Evolutionary conservation across 1,284 basidiomycete genomes (phyloP).

Genomic region (Puccinia horiana): DNA sequence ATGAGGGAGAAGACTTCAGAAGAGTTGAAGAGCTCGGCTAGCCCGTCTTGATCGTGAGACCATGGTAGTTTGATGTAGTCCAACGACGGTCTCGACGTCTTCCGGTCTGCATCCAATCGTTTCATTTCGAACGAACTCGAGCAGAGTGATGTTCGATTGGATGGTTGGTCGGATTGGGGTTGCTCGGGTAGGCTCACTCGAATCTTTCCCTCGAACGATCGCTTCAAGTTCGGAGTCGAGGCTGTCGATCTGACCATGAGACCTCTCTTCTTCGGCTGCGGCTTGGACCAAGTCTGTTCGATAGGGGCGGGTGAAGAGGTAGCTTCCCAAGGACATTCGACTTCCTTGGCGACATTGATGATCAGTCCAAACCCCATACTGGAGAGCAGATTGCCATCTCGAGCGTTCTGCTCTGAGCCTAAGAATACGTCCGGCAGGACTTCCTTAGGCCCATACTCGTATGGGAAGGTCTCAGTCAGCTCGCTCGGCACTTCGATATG

Average conservation of each 20-base stretch:
- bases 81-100: slow-evolving; percentile 66
- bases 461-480: slow-evolving; percentile 63
- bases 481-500: slow-evolving; percentile 44
- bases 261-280: slow-evolving; percentile 47
- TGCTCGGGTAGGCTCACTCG: slow-evolving; percentile 24
- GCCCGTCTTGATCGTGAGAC: slow-evolving; percentile 68
- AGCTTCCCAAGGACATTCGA: slow-evolving; percentile 67
- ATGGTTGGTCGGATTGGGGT: neutral
- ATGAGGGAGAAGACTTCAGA: slow-evolving; percentile 76
- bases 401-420: slow-evolving; percentile 89
- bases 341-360: slow-evolving; percentile 94
- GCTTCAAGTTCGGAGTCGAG: slow-evolving; percentile 69
- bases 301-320: neutral
- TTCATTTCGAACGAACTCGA: slow-evolving; percentile 61
- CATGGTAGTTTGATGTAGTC: slow-evolving; percentile 89
- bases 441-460: slow-evolving; percentile 81
- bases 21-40: slow-evolving; percentile 64
- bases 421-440: slow-evolving; percentile 87
- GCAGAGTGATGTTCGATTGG: slow-evolving; percentile 12
- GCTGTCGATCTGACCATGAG: slow-evolving; percentile 61
- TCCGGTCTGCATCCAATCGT: slow-evolving; percentile 61
- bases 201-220: slow-evolving; percentile 53
- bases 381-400: slow-evolving; percentile 71
- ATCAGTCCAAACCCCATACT: slow-evolving; percentile 75
- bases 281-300: neutral